These are phyloP conservation scores for Boletus huronensis DNA, from an alignment of 768 basidiomycete species.

Conservation along the genomic window DNA sequence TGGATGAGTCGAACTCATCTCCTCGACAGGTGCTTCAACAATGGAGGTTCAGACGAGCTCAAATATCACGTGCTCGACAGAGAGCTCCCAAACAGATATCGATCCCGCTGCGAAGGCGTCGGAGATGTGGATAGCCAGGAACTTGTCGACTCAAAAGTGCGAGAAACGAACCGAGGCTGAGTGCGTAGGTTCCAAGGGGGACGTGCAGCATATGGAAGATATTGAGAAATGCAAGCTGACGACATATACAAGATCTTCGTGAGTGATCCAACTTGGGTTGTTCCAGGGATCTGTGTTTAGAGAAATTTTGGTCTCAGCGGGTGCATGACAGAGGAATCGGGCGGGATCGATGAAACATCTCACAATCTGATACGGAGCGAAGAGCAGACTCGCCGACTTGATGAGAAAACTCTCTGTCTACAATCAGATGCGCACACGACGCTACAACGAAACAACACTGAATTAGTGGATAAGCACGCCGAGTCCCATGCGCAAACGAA, in stretches of 20 bases:
- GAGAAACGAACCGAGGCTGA: background rate
- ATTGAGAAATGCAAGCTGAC: background rate
- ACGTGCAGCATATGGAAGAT: background rate
- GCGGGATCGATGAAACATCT: background rate
- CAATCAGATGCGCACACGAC: background rate
- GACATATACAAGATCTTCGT: background rate
- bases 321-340: background rate
- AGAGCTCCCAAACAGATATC: background rate
- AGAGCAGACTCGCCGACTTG: background rate
- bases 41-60: background rate
- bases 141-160: background rate
- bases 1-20: background rate
- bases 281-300: background rate
- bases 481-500: background rate
- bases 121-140: background rate
- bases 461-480: background rate
- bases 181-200: background rate
- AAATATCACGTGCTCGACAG: background rate
- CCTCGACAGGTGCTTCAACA: background rate
- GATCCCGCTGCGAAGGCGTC: background rate
- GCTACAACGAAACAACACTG: background rate
- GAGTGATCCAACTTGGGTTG: background rate
- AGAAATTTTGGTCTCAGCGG: background rate
- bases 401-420: too few relatives aligned
- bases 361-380: background rate